phyloP scores from a whole-genome alignment of 345 rosid genomes.

The Pistacia vera region DNA sequence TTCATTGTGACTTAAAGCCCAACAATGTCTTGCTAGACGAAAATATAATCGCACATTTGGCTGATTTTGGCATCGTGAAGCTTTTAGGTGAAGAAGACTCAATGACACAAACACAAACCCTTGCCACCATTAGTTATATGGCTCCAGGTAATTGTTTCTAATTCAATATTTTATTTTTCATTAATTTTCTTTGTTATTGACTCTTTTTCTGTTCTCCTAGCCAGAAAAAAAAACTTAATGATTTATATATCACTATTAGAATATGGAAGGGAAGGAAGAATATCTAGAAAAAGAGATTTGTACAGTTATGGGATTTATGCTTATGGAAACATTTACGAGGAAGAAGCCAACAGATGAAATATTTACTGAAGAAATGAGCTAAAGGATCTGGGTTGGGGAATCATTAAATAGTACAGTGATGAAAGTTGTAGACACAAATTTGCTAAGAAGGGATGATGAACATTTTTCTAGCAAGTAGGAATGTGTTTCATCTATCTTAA shows the following conservation, averaged over 20 bases:
- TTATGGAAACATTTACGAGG: slow-evolving; percentile 19
- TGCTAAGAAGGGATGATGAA: slow-evolving; percentile 1
- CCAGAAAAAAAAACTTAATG: no score
- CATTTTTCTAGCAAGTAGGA: neutral
- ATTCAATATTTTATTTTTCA: neutral
- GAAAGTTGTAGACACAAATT: neutral
- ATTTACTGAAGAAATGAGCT: slow-evolving; percentile 8
- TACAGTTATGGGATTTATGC: slow-evolving; percentile 19
- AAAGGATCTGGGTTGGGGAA: slow-evolving; percentile 10
- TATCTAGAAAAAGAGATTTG: slow-evolving; percentile 1
- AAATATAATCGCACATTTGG: neutral
- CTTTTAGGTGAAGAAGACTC: neutral
- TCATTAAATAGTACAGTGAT: neutral
- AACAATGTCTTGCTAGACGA: neutral
- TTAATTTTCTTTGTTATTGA: no score
- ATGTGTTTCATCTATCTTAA: slow-evolving; percentile 6
- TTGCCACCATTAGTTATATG: slow-evolving; percentile 9
- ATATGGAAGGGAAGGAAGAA: neutral
- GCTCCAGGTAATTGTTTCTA: slow-evolving; percentile 4
- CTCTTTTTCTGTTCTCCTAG: no score
- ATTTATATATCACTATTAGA: neutral
- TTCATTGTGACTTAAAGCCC: slow-evolving; percentile 22
- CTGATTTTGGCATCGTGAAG: slow-evolving; percentile 9
- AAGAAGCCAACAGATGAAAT: neutral
- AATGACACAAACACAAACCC: neutral